A percentile compares a stretch with the other conserved stretches of the same genome.
Evolutionary conservation across 75 land plant species (phyloP).

Genomic region (Cryptomeria japonica): DNA sequence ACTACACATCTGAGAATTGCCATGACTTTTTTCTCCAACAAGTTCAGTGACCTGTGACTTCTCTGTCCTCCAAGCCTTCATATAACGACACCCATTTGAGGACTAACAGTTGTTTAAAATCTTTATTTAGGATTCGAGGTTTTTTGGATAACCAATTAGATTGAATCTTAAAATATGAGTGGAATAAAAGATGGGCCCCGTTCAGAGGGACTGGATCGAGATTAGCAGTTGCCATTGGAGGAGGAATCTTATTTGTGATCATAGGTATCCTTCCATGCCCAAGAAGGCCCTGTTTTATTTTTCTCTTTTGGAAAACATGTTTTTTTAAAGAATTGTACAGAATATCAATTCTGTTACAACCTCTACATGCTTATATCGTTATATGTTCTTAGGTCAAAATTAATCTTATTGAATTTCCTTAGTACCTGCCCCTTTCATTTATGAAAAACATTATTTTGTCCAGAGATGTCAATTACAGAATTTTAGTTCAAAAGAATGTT

Average conservation of each 20-base stretch:
- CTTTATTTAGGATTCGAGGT: not conserved
- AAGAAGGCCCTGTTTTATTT: too few species aligned
- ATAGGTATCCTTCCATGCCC: not conserved
- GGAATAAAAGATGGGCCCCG: slow-evolving; percentile 21
- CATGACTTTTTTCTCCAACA: not conserved
- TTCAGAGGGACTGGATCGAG: slow-evolving; percentile 27
- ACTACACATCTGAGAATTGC: not conserved
- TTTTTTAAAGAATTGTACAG: too few species aligned
- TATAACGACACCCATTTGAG: not conserved
- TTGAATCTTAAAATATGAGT: slow-evolving; percentile 5
- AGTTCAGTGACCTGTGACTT: not conserved
- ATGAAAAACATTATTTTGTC: not conserved
- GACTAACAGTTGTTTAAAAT: not conserved
- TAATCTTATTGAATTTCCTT: not conserved
- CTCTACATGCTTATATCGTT: not conserved
- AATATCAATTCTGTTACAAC: too few species aligned
- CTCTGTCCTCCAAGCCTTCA: too few species aligned
- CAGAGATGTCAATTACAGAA: too few species aligned
- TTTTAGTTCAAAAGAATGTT: not conserved
- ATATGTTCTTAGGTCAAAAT: not conserved
- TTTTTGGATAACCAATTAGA: not conserved
- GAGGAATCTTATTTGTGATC: slow-evolving; percentile 59
- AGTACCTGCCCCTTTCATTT: not conserved
- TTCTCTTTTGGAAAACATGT: too few species aligned
- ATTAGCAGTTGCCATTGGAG: slow-evolving; percentile 52